These are phyloP conservation scores for Microcera coccophila DNA, from an alignment of 2,329 filamentous ascomycete species.

Conservation along the genomic window DNA sequence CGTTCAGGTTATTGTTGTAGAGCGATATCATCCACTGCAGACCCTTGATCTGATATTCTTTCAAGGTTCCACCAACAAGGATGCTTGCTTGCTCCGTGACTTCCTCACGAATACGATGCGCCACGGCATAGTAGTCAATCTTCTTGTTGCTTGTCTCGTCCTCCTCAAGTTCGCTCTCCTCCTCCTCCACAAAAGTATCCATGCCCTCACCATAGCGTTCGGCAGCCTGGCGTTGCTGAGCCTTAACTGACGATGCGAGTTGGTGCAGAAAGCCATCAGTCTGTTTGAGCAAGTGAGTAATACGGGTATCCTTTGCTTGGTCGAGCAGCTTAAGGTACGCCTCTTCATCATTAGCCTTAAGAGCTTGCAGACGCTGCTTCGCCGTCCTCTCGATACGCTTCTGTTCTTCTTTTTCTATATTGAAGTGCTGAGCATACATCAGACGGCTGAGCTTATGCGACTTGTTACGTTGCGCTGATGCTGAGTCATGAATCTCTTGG, in stretches of 20 bases:
- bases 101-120: conserved; percentile 92
- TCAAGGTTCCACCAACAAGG: conserved; percentile 85
- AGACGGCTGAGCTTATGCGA: conserved; percentile 81
- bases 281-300: conserved; percentile 92
- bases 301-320: conserved; percentile 98
- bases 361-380: conserved; percentile 97
- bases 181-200: conserved; percentile 53
- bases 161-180: conserved; percentile 62
- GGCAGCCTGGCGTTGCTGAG: conserved; percentile 80
- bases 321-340: conserved; percentile 97
- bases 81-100: conserved; percentile 78
- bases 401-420: conserved; percentile 99
- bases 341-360: conserved; percentile 99
- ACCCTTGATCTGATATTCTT: conserved; percentile 98
- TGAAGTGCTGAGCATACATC: conserved; percentile 86
- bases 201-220: conserved; percentile 70
- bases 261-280: conserved; percentile 97
- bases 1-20: conserved; percentile 99
- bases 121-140: conserved; percentile 98
- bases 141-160: conserved; percentile 70
- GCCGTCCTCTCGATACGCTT: conserved; percentile 96
- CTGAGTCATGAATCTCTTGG: conserved; percentile 68
- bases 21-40: conserved; percentile 99
- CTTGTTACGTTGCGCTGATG: conserved; percentile 65
- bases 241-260: conserved; percentile 88